Base-by-base conservation (phyloP, 2,329 filamentous ascomycete genomes). In the Ascochyta fabae region DNA sequence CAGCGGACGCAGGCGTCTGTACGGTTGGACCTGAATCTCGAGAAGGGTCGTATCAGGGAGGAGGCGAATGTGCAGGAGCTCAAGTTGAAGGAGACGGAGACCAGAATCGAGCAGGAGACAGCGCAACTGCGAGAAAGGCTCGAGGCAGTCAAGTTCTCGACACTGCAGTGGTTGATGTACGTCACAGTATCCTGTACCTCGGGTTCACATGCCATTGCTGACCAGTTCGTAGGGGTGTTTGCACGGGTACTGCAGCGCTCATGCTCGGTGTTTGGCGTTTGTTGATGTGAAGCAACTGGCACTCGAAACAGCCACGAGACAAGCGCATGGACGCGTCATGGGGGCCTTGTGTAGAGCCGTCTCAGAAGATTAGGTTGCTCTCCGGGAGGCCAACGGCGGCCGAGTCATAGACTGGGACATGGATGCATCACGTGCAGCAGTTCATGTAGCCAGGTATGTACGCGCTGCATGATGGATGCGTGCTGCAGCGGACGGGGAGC, bases 71-170 rank as follows among this genome's bases (percentile, higher is more conserved):
- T 90, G 54, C 95, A 98, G 79, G 95, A 99, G 77, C 86, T 99
- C 78, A 96, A 96, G 81, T 92, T 99, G 70, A 97, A 96, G 81
- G 95, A 99, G 84, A 98, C 95, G 12, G 95, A 99, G 80, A 96
- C 93, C 54, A 88, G 96, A 78, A 98, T 99, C 70, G 95, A 99
- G 81, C 94, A 98, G 79, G 95, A 98, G 81, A 92, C 95, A 49
- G 94, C 94, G 36, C 89, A 90, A 29, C 76, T 99, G 72, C 83
- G 92, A 64, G 95, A 98, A 81, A 89, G 96, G 79, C 83, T 99
- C 43, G 95, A 99, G 80, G 90, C 92, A 65, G 95, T 99, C 76
- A 99, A 99, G 83, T 98, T 98, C 78, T 92, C 92, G 73, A 98
- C 95, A 33, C 78, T 99, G 75, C 95, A 99, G 81, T 99, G 95